phyloP scores from a whole-genome alignment of 2,329 filamentous ascomycete genomes.

The Penicillium sp. region DNA sequence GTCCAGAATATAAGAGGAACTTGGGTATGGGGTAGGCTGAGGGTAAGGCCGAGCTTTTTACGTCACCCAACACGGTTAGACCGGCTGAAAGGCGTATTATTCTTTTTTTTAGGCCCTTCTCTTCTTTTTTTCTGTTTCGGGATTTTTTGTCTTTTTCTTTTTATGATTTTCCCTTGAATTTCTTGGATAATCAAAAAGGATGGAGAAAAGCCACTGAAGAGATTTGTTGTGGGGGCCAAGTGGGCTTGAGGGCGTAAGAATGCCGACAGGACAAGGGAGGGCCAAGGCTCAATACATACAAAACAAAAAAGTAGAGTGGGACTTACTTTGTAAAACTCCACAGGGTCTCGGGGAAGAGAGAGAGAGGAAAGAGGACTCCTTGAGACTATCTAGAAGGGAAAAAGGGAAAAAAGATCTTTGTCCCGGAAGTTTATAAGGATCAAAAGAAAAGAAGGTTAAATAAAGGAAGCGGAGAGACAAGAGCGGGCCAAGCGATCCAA shows the following conservation, averaged over 20 bases:
- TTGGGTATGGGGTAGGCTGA: slow-evolving; percentile 28
- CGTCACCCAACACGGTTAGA: slow-evolving; percentile 28
- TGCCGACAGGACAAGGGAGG: slow-evolving; percentile 23
- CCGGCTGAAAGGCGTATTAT: slow-evolving; percentile 11
- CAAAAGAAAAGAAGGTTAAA: slow-evolving; percentile 31
- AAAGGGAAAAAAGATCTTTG: slow-evolving; percentile 3
- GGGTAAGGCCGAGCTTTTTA: slow-evolving; percentile 26
- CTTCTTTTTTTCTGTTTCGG: slow-evolving; percentile 10
- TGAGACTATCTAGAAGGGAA: slow-evolving; percentile 8
- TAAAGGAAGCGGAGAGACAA: slow-evolving; percentile 23
- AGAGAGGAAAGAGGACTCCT: background rate
- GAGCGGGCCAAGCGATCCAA: slow-evolving; percentile 17
- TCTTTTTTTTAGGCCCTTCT: slow-evolving; percentile 2
- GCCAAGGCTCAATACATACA: slow-evolving; percentile 9
- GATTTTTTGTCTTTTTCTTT: slow-evolving; percentile 6
- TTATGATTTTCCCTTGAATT: slow-evolving; percentile 15
- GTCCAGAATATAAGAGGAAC: slow-evolving; percentile 26
- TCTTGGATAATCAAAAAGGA: slow-evolving; percentile 7
- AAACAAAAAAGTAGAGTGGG: background rate
- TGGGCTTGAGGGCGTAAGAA: slow-evolving; percentile 21
- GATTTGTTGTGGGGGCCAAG: slow-evolving; percentile 26
- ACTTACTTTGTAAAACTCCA: slow-evolving; percentile 8
- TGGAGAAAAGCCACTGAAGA: slow-evolving; percentile 20
- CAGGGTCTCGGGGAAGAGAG: background rate
- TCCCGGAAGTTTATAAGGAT: slow-evolving; percentile 14